Conservation (phyloP, 2,329 filamentous ascomycete species). For the Arthrobotrys megalospora region DNA sequence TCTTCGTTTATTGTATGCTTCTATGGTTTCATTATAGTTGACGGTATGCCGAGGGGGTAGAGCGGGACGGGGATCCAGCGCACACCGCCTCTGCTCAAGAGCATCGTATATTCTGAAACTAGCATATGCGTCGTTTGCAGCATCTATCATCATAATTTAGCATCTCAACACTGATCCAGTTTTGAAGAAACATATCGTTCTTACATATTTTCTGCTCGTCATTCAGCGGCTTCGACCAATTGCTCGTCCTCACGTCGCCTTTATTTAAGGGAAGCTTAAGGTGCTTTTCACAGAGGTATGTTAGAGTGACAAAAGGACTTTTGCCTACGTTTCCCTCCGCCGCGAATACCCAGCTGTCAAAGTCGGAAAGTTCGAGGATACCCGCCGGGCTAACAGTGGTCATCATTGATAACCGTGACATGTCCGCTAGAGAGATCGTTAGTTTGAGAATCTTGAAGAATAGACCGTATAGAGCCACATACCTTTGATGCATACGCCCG, state of each 20-base stretch:
- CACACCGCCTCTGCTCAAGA: constrained; percentile 78
- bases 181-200: constrained; percentile 65
- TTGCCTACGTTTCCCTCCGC: constrained; percentile 74
- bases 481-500: constrained; percentile 81
- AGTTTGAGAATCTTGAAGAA: not conserved
- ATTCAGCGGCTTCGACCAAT: constrained; percentile 79
- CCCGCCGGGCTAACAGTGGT: constrained; percentile 77
- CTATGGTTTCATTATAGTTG: constrained; percentile 68
- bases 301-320: constrained; percentile 74
- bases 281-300: constrained; percentile 78
- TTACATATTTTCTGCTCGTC: constrained; percentile 79
- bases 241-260: constrained; percentile 78
- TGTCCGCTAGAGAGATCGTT: constrained; percentile 65
- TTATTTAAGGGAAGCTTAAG: constrained; percentile 83
- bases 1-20: constrained; percentile 64
- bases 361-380: constrained; percentile 84
- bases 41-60: constrained; percentile 79
- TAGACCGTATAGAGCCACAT: constrained; percentile 70
- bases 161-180: constrained; percentile 62
- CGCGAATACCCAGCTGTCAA: constrained; percentile 82
- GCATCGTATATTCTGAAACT: constrained; percentile 80
- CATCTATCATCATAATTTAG: constrained; percentile 71
- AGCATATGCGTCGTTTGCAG: constrained; percentile 87
- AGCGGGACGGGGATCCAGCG: constrained; percentile 79
- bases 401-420: constrained; percentile 76